phyloP scores from a whole-genome alignment of 2,329 filamentous ascomycete species.

The Colletotrichum lini region DNA sequence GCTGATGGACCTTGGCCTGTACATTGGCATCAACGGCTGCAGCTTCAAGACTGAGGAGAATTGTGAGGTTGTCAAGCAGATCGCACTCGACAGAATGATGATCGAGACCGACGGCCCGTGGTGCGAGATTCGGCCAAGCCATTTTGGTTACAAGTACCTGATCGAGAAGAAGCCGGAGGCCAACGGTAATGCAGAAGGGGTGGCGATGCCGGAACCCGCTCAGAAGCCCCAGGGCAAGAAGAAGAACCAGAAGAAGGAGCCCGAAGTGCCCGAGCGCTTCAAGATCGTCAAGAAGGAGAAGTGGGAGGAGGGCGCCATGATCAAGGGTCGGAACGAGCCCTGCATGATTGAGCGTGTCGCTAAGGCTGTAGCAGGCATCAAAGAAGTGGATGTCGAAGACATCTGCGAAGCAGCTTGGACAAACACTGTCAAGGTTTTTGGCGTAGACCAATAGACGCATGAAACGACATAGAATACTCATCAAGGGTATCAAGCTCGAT shows the following conservation, averaged over 20 bases:
- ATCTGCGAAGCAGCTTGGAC: conserved; percentile 89
- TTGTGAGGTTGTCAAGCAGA: conserved; percentile 83
- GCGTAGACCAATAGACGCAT: conserved; percentile 67
- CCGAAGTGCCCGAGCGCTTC: conserved; percentile 79
- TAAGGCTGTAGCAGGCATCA: conserved; percentile 89
- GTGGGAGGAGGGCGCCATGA: conserved; percentile 88
- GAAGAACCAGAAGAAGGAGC: conserved; percentile 71
- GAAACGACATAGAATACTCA: conserved; percentile 32
- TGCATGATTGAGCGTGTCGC: conserved; percentile 89
- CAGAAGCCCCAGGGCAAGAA: conserved; percentile 55
- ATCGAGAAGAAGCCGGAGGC: conserved; percentile 57
- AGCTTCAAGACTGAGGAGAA: conserved; percentile 96
- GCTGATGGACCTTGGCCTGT: conserved; percentile 83
- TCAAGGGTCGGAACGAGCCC: conserved; percentile 96
- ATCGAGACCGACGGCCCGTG: conserved; percentile 98
- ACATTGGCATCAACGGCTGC: conserved; percentile 97
- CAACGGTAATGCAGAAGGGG: conserved; percentile 44
- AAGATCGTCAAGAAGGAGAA: conserved; percentile 97
- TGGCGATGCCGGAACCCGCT: conserved; percentile 40
- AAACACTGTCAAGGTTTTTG: conserved; percentile 87
- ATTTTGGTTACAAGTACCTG: conserved; percentile 84
- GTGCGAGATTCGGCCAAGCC: conserved; percentile 93
- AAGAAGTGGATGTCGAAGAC: conserved; percentile 83
- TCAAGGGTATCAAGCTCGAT: conserved; percentile 31
- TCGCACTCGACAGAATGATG: conserved; percentile 86